These are phyloP conservation scores for Primulina eburnea DNA, from an alignment of 257 asterid species.

Conservation along the genomic window DNA sequence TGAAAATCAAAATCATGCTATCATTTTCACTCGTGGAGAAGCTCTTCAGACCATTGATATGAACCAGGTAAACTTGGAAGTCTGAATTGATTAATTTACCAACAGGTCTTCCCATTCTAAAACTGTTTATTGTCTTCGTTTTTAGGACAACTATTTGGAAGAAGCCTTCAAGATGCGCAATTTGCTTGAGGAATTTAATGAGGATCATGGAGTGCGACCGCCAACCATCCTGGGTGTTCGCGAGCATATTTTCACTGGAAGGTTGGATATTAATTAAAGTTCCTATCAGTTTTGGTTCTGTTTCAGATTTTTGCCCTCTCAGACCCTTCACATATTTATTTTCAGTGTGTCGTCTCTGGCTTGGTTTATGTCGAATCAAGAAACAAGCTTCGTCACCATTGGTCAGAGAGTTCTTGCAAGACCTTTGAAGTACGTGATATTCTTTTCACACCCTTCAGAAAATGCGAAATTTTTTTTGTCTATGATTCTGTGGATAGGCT, in stretches of 20 bases:
- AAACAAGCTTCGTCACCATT: slow-evolving; percentile 97
- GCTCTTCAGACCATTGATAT: slow-evolving; percentile 99
- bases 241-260: slow-evolving; percentile 95
- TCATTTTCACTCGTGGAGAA: slow-evolving; percentile 87
- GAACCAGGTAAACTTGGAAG: slow-evolving; percentile 74
- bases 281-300: slow-evolving; percentile 13
- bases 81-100: slow-evolving; percentile 17
- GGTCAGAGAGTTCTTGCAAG: slow-evolving; percentile 99
- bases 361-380: slow-evolving; percentile 99
- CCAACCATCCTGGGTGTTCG: slow-evolving; percentile 96
- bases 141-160: slow-evolving; percentile 91
- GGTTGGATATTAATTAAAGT: slow-evolving; percentile 42
- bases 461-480: not conserved
- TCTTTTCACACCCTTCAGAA: slow-evolving; percentile 12
- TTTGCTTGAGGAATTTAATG: slow-evolving; percentile 90
- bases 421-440: slow-evolving; percentile 76
- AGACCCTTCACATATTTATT: slow-evolving; percentile 30
- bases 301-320: slow-evolving; percentile 15
- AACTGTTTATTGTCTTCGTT: slow-evolving; percentile 23
- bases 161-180: slow-evolving; percentile 99
- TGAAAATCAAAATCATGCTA: slow-evolving; percentile 98
- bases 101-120: slow-evolving; percentile 7
- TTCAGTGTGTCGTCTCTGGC: slow-evolving; percentile 98
- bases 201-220: slow-evolving; percentile 96
- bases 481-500: slow-evolving; percentile 7